Base-by-base conservation (phyloP, 2,329 filamentous ascomycete species). In the Ophiostoma novo-ulmi region DNA sequence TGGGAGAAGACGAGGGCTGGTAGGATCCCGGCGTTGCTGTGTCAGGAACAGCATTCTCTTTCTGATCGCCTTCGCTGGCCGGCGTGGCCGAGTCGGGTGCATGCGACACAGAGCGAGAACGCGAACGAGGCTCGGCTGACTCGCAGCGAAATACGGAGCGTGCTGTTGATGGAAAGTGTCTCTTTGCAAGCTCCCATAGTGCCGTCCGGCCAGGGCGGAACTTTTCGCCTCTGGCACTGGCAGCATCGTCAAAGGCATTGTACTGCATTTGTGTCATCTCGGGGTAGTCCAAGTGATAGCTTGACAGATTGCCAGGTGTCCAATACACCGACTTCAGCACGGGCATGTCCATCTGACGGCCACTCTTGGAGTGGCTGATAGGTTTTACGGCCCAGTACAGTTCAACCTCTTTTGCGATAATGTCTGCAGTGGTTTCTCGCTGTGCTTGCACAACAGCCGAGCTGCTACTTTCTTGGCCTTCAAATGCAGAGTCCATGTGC, bases 231-330 rank as follows among this genome's bases (percentile, higher is more conserved):
- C 84, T 80, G 0, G 79, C 78, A 41, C 79, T 75, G 1, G 87
- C 86, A 20, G 84, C 85, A n/a, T 81, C 77, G 22, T 81, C 78
- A 76, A 88, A 89, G 1, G 83, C 84, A 44, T 84, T 82, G 70
- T 84, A 83, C 72, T 89, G 87, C 7, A 86, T 79, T 70, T 86
- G 83, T 0, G 84, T 88, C 86, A 90, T 89, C 73, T 87, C 85
- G 0, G 88, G 88, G 74, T 90, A 90, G 68, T 85, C 77, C 4
- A 88, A 80, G 73, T 90, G 88, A 82, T 87, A 88, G 0, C 85
- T 88, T 26, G 76, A 79, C 70, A 80, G 80, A 74, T 89, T 83
- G 64, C 81, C 80, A 3, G 80, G 78, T 66, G 84, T 82, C 88
- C 88, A 90, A 75, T 85, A 90, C 0, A 81, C 81, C 7, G 80